Evolutionary conservation across 2,329 filamentous ascomycete genomes (phyloP), one percentile per base, ranked within the genome.

Genomic region (Teratosphaeria nubilosa): DNA sequence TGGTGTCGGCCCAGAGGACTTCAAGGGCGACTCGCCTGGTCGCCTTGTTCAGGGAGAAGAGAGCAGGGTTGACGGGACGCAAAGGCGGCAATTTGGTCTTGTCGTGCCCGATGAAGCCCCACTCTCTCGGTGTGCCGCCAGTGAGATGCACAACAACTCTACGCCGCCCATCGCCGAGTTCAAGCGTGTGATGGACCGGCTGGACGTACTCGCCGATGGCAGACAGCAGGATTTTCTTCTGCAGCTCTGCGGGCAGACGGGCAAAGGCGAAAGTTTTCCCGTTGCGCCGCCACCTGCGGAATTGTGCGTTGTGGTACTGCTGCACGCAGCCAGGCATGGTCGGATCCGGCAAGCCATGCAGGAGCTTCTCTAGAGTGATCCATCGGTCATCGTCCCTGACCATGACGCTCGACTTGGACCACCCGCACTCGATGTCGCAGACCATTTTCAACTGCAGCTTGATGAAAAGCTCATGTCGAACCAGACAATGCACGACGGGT

Each of bases 41-140:
- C 20, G 16, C 37, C 55, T 56, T 58, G 60, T 31, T 62, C 51
- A 53, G 53, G 30, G 55, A 53, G 54, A 60, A 54, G 25, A 60
- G 45, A 7, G 30, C 52, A 20, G 53, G 6, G 45, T 58, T 56
- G 37, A 57, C 55, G 13, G 58, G 56, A 1, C 9, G 13, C 16
- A 55, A n/a, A 5, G 9, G 37, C 20, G 52, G 52, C 16, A 53
- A 20, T 13, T 22, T 51, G n/a, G 56, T 37, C 24, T 51, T 27
- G 51, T 52, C 22, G 56, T 53, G n/a, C n/a, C n/a, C n/a, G n/a
- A n/a, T n/a, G n/a, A n/a, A n/a, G n/a, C n/a, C n/a, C n/a, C n/a
- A 24, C 10, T 25, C 10, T 51, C 31, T n/a, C 34, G 25, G 34
- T 4, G 24, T 32, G 32, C 50, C 50, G 4, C 27, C 25, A 13